Percentiles rank a stretch among this genome's conserved stretches.
Evolutionary conservation across 1,284 basidiomycete genomes (phyloP).

Genomic region (Ustilago trichophora): DNA sequence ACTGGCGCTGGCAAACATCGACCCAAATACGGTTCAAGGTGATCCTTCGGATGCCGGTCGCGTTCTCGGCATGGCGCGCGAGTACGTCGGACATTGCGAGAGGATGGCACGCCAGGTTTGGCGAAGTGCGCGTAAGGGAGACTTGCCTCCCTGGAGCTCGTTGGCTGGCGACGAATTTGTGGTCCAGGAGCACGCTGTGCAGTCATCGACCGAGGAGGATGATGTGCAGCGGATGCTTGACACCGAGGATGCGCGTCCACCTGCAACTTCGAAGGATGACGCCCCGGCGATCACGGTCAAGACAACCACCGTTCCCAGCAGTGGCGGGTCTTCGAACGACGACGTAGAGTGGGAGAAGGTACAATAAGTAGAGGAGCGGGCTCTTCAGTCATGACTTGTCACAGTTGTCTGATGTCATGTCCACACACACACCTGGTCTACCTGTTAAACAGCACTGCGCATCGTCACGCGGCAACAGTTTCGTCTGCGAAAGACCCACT

Average conservation of each 20-base stretch:
- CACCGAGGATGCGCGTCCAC: constrained; percentile 27
- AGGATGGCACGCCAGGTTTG: constrained; percentile 47
- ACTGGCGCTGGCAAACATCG: constrained; percentile 34
- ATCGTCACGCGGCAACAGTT: no score
- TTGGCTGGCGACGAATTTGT: constrained; percentile 38
- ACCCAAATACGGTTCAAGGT: constrained; percentile 17
- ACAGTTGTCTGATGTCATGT: no score
- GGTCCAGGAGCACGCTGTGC: constrained; percentile 16
- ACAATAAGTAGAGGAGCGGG: no score
- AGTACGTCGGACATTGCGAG: constrained; percentile 39
- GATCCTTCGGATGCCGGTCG: constrained; percentile 23
- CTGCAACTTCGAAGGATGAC: constrained; percentile 12
- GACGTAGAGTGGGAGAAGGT: constrained; percentile 56
- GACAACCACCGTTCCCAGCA: constrained; percentile 37
- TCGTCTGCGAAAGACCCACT: no score
- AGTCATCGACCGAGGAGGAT: constrained; percentile 17
- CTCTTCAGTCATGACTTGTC: no score
- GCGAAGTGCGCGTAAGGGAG: constrained; percentile 45
- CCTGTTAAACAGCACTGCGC: no score
- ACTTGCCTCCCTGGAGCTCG: constrained; percentile 52
- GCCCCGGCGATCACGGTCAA: constrained; percentile 21
- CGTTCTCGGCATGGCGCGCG: constrained; percentile 43
- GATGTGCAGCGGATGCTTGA: constrained; percentile 13
- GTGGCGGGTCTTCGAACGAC: constrained; percentile 18
- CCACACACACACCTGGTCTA: no score